A percentile compares a stretch with the other conserved stretches of the same genome.
Conservation (phyloP, 179 eudicot genomes). For the Actinidia polygama region DNA sequence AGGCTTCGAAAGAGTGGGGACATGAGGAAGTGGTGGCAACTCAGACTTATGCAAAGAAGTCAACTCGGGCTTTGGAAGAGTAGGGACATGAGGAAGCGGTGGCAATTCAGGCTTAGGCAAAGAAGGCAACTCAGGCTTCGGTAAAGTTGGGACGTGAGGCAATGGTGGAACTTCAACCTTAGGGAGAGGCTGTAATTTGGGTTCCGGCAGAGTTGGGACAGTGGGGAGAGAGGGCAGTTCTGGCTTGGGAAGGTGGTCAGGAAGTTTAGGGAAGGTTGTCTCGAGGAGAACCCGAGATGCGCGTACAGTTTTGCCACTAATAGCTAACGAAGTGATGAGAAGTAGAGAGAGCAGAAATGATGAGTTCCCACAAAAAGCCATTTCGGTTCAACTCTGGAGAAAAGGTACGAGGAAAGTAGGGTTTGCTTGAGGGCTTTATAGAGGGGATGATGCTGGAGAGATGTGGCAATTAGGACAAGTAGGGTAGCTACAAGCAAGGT, state of each 20-base stretch:
- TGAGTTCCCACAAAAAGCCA: too few species aligned
- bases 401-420: too few species aligned
- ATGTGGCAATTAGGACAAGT: background rate
- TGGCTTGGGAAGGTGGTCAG: slow-evolving; percentile 18
- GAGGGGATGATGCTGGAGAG: too few species aligned
- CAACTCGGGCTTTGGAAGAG: too few species aligned
- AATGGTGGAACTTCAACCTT: slow-evolving; percentile 2
- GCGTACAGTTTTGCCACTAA: slow-evolving; percentile 10
- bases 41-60: too few species aligned
- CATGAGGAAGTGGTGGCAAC: too few species aligned
- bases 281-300: slow-evolving; percentile 37
- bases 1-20: too few species aligned
- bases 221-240: slow-evolving; percentile 26
- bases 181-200: slow-evolving; percentile 23
- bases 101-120: slow-evolving; percentile 18
- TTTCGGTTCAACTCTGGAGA: too few species aligned
- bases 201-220: slow-evolving; percentile 23
- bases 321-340: slow-evolving; percentile 10
- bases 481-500: background rate
- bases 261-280: slow-evolving; percentile 34
- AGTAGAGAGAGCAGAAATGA: slow-evolving; percentile 4
- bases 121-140: slow-evolving; percentile 24
- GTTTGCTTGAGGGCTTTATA: too few species aligned
- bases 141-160: background rate
- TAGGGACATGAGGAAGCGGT: too few species aligned